Percentiles rank a stretch among this genome's conserved stretches.
Evolutionary conservation across 345 rosid species (phyloP).

Genomic region (Euphorbia peplus): DNA sequence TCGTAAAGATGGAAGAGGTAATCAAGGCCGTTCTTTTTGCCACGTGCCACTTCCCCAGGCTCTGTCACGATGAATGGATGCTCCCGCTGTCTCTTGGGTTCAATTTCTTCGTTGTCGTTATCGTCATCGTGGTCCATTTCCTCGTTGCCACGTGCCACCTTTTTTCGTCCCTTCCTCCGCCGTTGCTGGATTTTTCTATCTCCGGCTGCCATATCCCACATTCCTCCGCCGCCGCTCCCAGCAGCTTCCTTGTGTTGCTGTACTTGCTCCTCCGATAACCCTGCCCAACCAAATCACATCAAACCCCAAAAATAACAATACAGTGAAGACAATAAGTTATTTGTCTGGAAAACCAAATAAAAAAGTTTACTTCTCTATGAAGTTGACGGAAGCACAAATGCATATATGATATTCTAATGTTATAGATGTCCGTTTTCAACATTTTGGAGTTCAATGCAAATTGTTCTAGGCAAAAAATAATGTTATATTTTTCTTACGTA

Average conservation of each 20-base stretch:
- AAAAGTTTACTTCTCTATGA: no score
- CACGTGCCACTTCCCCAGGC: constrained; percentile 99
- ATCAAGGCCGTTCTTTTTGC: constrained; percentile 98
- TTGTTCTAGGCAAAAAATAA: no score
- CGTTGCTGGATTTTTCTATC: constrained; percentile 32
- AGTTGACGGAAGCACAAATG: no score
- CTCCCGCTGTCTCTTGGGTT: constrained; percentile 75
- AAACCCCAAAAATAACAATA: not conserved
- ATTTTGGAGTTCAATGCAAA: no score
- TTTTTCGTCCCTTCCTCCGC: constrained; percentile 44
- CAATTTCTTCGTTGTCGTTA: constrained; percentile 47
- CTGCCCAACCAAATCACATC: constrained; percentile 32
- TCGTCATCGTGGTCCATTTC: constrained; percentile 45
- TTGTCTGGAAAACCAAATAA: no score
- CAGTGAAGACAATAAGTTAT: no score
- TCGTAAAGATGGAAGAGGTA: constrained; percentile 97
- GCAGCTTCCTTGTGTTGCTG: constrained; percentile 68
- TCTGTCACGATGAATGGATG: constrained; percentile 99
- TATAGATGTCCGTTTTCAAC: no score
- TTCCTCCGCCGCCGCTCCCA: constrained; percentile 53
- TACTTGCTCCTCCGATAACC: constrained; percentile 82
- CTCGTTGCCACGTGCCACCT: no score
- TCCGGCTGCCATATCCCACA: constrained; percentile 43
- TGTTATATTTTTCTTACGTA: no score
- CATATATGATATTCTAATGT: no score